Conservation (phyloP, 2,329 filamentous ascomycete species). For the Juglanconis oblonga region DNA sequence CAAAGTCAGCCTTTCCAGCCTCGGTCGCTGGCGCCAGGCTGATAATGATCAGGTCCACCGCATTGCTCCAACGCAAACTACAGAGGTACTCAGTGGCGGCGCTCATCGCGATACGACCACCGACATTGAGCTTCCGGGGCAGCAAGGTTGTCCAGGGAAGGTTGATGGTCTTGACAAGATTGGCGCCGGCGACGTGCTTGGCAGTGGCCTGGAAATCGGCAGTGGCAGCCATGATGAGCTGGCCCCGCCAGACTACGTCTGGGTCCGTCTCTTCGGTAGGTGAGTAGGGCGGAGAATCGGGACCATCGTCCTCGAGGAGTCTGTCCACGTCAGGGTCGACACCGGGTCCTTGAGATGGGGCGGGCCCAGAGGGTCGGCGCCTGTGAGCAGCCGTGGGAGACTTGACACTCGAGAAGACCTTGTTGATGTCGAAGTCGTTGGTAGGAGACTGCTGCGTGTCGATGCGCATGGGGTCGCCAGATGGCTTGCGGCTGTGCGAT, state of each 20-base stretch:
- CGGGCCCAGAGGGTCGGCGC: slow-evolving; percentile 47
- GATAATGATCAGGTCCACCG: slow-evolving; percentile 81
- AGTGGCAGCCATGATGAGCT: slow-evolving; percentile 71
- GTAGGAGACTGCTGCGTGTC: slow-evolving; percentile 54
- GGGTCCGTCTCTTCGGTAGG: slow-evolving; percentile 73
- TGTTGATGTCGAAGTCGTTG: slow-evolving; percentile 76
- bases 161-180: slow-evolving; percentile 59
- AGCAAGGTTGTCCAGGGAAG: slow-evolving; percentile 71
- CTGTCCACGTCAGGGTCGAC: slow-evolving; percentile 89
- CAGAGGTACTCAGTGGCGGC: slow-evolving; percentile 90
- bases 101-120: slow-evolving; percentile 76
- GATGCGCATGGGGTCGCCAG: slow-evolving; percentile 34
- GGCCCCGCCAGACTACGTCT: slow-evolving; percentile 75
- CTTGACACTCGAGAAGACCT: slow-evolving; percentile 79
- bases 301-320: slow-evolving; percentile 77
- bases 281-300: slow-evolving; percentile 78
- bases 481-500: slow-evolving; percentile 16
- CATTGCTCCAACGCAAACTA: slow-evolving; percentile 75
- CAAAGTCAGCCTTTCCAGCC: slow-evolving; percentile 60
- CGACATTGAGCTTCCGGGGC: slow-evolving; percentile 66
- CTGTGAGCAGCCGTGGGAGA: slow-evolving; percentile 59
- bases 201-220: slow-evolving; percentile 75
- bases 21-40: slow-evolving; percentile 65
- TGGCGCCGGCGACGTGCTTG: slow-evolving; percentile 79
- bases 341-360: slow-evolving; percentile 50